Percentiles rank a stretch among this genome's conserved stretches.
Evolutionary conservation across 257 asterid genomes (phyloP).

Genomic region (Fraxinus quadrangulata): DNA sequence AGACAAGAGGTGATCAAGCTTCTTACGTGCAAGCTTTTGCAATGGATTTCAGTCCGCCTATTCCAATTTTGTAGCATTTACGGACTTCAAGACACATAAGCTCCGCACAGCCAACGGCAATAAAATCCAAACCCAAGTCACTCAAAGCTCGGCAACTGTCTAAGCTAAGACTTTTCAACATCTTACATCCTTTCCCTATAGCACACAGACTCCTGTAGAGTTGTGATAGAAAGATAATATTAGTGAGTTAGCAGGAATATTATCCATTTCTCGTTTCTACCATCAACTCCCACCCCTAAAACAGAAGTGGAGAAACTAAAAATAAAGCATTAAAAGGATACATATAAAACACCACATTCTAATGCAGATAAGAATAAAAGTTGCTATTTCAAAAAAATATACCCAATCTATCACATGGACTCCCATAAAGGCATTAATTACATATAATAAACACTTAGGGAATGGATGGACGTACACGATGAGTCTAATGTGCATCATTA

Average conservation of each 20-base stretch:
- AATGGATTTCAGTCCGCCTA: constrained; percentile 71
- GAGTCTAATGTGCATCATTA: no score
- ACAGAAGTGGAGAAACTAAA: no score
- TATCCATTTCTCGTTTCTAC: background rate
- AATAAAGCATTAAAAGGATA: no score
- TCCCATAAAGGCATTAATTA: no score
- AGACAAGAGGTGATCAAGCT: background rate
- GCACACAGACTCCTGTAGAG: constrained; percentile 72
- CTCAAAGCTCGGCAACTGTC: constrained; percentile 70
- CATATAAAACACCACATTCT: background rate
- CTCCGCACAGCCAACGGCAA: constrained; percentile 76
- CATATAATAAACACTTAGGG: no score
- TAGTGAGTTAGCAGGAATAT: constrained; percentile 22
- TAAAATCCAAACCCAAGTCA: constrained; percentile 65
- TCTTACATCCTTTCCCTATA: constrained; percentile 85
- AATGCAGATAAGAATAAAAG: background rate
- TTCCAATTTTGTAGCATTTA: constrained; percentile 81
- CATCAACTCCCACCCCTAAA: no score
- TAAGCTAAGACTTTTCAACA: constrained; percentile 68
- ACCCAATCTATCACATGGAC: no score
- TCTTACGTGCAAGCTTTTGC: constrained; percentile 77
- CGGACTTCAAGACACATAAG: constrained; percentile 76
- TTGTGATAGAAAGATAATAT: background rate
- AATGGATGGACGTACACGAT: no score
- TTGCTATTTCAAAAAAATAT: no score